Evolutionary conservation across 495 filamentous ascomycete genomes (phyloP).

Genomic region (Margaritispora aquatica): DNA sequence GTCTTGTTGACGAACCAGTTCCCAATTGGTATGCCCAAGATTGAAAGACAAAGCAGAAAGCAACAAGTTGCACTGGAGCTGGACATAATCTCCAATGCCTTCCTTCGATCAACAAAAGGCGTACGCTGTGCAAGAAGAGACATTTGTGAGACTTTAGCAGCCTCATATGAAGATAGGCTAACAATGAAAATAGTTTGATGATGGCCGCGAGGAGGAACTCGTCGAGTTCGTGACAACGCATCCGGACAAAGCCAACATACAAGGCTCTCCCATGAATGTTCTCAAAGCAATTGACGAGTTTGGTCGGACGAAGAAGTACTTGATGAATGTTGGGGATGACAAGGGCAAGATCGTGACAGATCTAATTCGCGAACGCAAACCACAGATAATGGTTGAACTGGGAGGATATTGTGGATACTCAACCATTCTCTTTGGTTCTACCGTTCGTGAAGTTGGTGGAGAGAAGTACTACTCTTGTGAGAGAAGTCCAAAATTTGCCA

Average conservation of each 20-base stretch:
- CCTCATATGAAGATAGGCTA: slow-evolving; percentile 9
- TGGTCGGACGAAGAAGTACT: slow-evolving; percentile 53
- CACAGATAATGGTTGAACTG: slow-evolving; percentile 67
- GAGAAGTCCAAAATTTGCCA: slow-evolving; percentile 59
- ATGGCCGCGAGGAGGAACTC: slow-evolving; percentile 68
- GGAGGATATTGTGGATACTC: slow-evolving; percentile 82
- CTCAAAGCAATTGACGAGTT: slow-evolving; percentile 69
- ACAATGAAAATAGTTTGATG: slow-evolving; percentile 42
- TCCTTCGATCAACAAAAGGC: slow-evolving; percentile 33
- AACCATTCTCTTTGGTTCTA: slow-evolving; percentile 61
- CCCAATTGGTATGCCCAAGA: too few relatives aligned
- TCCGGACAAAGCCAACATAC: slow-evolving; percentile 46
- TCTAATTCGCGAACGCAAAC: slow-evolving; percentile 58
- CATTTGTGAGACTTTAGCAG: slow-evolving; percentile 10
- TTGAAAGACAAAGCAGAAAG: too few relatives aligned
- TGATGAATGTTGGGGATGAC: slow-evolving; percentile 73
- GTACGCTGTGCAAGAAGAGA: slow-evolving; percentile 37
- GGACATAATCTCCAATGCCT: slow-evolving; percentile 15
- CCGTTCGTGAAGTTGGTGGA: slow-evolving; percentile 51
- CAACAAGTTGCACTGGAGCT: too few relatives aligned
- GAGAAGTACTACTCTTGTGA: slow-evolving; percentile 61
- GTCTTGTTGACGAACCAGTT: neutral
- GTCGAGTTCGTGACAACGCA: slow-evolving; percentile 61
- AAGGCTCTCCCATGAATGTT: slow-evolving; percentile 56
- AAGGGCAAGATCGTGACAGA: slow-evolving; percentile 64